phyloP scores from a whole-genome alignment of 352 stramenopile species.

The Phytophthora chlamydospora region DNA sequence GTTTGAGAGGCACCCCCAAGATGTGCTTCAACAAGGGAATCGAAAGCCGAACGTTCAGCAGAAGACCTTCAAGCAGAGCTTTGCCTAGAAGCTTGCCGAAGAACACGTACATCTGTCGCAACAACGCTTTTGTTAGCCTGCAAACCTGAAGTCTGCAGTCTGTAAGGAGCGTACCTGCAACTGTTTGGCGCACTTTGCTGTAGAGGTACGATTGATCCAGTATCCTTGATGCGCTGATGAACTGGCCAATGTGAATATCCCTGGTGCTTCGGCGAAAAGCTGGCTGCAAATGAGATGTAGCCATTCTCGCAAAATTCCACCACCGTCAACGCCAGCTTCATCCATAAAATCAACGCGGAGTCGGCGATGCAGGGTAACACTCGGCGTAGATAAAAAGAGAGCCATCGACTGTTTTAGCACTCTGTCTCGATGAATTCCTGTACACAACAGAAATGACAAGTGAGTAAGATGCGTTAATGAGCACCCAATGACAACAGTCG shows the following conservation, averaged over 20 bases:
- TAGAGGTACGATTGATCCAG: constrained; percentile 58
- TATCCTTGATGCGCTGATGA: constrained; percentile 60
- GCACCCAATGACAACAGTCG: background rate
- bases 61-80: constrained; percentile 70
- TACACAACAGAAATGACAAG: background rate
- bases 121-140: constrained; percentile 4
- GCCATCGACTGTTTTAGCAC: constrained; percentile 74
- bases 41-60: constrained; percentile 71
- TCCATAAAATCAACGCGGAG: constrained; percentile 88
- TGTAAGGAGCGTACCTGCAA: constrained; percentile 42
- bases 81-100: constrained; percentile 76
- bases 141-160: background rate
- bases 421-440: constrained; percentile 69
- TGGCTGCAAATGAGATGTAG: constrained; percentile 73
- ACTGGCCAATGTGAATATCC: constrained; percentile 55
- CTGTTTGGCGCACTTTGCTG: constrained; percentile 32
- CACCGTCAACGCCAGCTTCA: constrained; percentile 76
- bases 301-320: constrained; percentile 84
- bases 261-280: constrained; percentile 56
- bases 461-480: too few species aligned
- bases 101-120: constrained; percentile 79
- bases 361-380: constrained; percentile 60
- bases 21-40: constrained; percentile 77
- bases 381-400: constrained; percentile 59
- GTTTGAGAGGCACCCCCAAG: constrained; percentile 58